Evolutionary conservation across 352 stramenopile genomes (phyloP), one percentile per base, ranked within the genome.

Genomic region (Pythium chondricola): DNA sequence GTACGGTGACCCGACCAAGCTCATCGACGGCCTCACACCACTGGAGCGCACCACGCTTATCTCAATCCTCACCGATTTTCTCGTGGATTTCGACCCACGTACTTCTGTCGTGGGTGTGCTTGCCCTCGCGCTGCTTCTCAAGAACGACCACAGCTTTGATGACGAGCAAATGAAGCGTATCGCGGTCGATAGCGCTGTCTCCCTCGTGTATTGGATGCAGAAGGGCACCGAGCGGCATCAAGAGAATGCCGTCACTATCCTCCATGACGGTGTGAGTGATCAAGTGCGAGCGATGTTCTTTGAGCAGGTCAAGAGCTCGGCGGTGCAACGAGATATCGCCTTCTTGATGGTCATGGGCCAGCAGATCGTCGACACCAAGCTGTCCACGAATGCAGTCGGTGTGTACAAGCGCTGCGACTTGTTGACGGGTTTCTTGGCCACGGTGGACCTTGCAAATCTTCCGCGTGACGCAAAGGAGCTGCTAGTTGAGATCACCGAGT

Each of bases 141-240:
- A 73, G 39, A 76, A 87, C 27, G 74, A 72, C 2, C 69, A 87
- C 35, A 33, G 33, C 11, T 57, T 92, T 1, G 64, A 79, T 20
- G 29, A 56, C 5, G 54, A 69, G 16, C 78, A 92, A 42, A 88
- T 86, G 78, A 58, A 87, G n/a, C 74, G 69, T 24, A 68, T 92
- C 37, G 77, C 71, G n/a, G 67, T 86, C 0, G 75, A 88, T 24
- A 74, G 75, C 8, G 71, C 78, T 0, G 61, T 81, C 8, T 88
- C 75, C 13, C 45, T 92, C 2, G 70, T 89, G 10, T 89, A 92
- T 37, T 92, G 81, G 81, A 84, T 89, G 52, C 75, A 88, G 47
- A 90, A 92, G 48, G 81, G 81, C 13, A 88, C 78, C 1, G 81
- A 88, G 39, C 74, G 81, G 3, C 75, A 90, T 37, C 81, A 88